Base-by-base conservation (phyloP, 2,329 filamentous ascomycete genomes). In the Zymoseptoria brevis region DNA sequence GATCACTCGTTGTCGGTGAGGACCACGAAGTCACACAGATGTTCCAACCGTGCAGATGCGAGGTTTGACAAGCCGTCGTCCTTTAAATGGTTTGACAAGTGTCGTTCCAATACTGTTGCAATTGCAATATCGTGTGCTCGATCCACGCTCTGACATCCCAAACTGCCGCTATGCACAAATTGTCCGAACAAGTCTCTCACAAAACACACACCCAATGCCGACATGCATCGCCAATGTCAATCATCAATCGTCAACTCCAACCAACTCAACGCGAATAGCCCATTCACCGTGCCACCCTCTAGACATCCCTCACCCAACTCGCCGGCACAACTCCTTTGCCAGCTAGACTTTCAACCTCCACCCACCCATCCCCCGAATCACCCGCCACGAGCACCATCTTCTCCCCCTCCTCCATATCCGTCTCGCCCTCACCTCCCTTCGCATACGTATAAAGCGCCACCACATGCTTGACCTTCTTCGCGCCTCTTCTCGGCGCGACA, bases 311-410 rank as follows among this genome's bases (percentile, higher is more conserved):
- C 60, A 97, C 83, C 77, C 97, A 99, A 74, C 90, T 96, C 45
- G 92, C 92, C 52, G 94, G 94, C 57, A 99, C 94, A 73, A 91
- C 96, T 71, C 86, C 92, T 54, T 87, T 90, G 19, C 90, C 91
- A n/a, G 64, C 67, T 41, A 60, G 56, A 74, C 90, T 91, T 77
- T 97, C 94, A 19, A 99, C 94, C 77, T 97, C 94, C 26, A 87
- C 90, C 94, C 94, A 99, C 0, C 94, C 94, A 76, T 97, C 94
- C 1, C 94, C 94, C 0, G 86, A 83, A 71, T 97, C 93, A 58
- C 89, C 86, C 68, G 87, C 91, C 62, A 96, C 85, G 30, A 99
- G 79, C 48, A 99, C 91, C 69, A 99, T 95, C 55, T 86, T 83
- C 75, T 99, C 94, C 0, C 94, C 94, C 74, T 96, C 93, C 0